A percentile compares a stretch with the other conserved stretches of the same genome.
Evolutionary conservation across 1,284 basidiomycete species (phyloP).

Genomic region (Cutaneotrichosporon arboriforme): DNA sequence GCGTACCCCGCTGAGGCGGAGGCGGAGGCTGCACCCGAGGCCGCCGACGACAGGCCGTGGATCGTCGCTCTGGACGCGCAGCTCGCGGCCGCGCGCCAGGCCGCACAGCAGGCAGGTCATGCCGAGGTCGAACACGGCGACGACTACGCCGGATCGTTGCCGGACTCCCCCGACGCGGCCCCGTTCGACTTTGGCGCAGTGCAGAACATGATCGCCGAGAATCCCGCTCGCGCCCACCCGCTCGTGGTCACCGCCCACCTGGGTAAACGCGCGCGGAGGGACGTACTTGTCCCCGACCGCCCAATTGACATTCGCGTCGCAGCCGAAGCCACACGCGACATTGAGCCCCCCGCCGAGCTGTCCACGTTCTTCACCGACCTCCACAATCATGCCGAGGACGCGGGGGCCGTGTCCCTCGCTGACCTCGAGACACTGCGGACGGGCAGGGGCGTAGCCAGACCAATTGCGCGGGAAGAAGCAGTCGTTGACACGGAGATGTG

Average conservation of each 20-base stretch:
- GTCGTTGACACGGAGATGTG: background rate
- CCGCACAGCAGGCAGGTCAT: background rate
- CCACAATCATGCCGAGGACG: background rate
- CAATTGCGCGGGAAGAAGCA: background rate
- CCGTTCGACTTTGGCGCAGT: slow-evolving; percentile 9
- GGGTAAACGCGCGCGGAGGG: background rate
- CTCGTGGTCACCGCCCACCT: background rate
- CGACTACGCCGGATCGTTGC: background rate
- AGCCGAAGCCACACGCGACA: background rate
- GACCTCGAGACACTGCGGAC: slow-evolving; percentile 11
- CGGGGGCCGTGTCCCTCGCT: background rate
- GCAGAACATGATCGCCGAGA: slow-evolving; percentile 4
- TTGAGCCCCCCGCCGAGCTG: slow-evolving; percentile 1
- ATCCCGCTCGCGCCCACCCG: background rate
- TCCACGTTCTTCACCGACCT: slow-evolving; percentile 8
- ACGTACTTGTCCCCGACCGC: slow-evolving; percentile 14
- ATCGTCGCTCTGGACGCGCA: background rate
- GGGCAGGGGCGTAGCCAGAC: no score
- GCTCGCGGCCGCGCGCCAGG: background rate
- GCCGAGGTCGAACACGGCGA: slow-evolving; percentile 1
- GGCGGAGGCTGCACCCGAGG: background rate
- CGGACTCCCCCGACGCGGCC: slow-evolving; percentile 1
- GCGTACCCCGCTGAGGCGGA: slow-evolving; percentile 7
- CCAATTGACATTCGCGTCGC: slow-evolving; percentile 11
- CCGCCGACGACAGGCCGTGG: background rate